Base-by-base conservation (phyloP, 805 yeast genomes). In the Pichia phayaonensis region DNA sequence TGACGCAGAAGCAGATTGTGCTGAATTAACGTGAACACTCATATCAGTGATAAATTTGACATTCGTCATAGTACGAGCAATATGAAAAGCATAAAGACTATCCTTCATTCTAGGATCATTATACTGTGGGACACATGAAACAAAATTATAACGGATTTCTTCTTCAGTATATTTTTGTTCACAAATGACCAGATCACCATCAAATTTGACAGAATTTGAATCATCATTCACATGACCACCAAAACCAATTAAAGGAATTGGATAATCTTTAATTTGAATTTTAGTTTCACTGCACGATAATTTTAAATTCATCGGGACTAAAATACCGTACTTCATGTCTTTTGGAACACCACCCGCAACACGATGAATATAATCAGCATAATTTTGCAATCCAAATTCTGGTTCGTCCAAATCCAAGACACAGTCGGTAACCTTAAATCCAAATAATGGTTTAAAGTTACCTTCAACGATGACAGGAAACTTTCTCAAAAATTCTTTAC, bases 21-120 rank as follows among this genome's bases (percentile, higher is more conserved):
- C 61, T 0, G 85, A 74, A 24, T 63, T 63, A 13, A 81, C 72
- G 8, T 65, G 55, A 23, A 80, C 73, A 15, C 69, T 64, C 51
- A 81, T 57, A 56, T 81, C 79, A 29, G 78, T 66, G 62, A 72
- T 74, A 39, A 77, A 68, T 55, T 83, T 83, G 21, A 83, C 74
- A 0, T 84, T 80, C 3, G 84, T 80, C 62, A 83, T 68, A 0
- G 89, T 83, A 57, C 89, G 72, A 0, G 83, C 74, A 15, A 82
- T 72, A 54, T 72, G 74, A 2, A 75, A 73, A 0, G 84, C 81
- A 62, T 80, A 83, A 48, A 83, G 72, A 40, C 74, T 76, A 56
- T 79, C 81, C 1, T 51, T 53, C 8, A 46, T 24, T 45, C 54
- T 21, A 44, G 57, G 10, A 47, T 60, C 64, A 4, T 58, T 49